A percentile compares a stretch with the other conserved stretches of the same genome.
Conservation (phyloP, 1,284 basidiomycete species). For the Limonomyces culmigenus region DNA sequence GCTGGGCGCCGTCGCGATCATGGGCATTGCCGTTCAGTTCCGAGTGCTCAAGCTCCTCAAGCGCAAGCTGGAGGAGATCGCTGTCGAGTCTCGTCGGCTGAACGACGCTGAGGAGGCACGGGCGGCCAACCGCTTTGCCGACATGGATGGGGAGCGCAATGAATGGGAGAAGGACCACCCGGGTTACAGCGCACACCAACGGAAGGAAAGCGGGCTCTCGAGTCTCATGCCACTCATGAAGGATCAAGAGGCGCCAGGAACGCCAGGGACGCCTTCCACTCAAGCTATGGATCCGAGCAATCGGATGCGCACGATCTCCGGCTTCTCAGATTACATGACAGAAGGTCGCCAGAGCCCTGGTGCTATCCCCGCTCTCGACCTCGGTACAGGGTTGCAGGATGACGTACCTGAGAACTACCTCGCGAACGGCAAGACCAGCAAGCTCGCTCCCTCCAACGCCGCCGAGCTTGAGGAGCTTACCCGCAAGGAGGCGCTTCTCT, state of each 20-base stretch:
- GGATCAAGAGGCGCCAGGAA: slow-evolving; percentile 14
- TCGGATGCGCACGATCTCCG: slow-evolving; percentile 41
- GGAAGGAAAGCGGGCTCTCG: slow-evolving; percentile 45
- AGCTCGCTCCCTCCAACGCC: slow-evolving; percentile 9
- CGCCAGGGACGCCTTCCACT: slow-evolving; percentile 23
- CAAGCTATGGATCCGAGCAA: slow-evolving; percentile 32
- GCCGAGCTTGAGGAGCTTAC: slow-evolving; percentile 38
- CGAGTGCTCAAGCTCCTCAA: slow-evolving; percentile 70
- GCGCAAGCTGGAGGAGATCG: slow-evolving; percentile 63
- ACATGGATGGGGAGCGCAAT: slow-evolving; percentile 53
- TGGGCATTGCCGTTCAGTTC: slow-evolving; percentile 83
- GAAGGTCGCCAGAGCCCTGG: slow-evolving; percentile 34
- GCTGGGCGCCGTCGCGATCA: slow-evolving; percentile 62
- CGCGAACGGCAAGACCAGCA: slow-evolving; percentile 11
- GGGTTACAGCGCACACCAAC: slow-evolving; percentile 34
- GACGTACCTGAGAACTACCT: slow-evolving; percentile 59
- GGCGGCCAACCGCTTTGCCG: slow-evolving; percentile 57
- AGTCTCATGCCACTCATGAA: slow-evolving; percentile 14
- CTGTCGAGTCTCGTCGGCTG: slow-evolving; percentile 54
- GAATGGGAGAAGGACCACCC: slow-evolving; percentile 84
- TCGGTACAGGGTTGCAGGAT: slow-evolving; percentile 53
- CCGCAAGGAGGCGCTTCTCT: slow-evolving; percentile 50
- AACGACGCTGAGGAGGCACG: slow-evolving; percentile 64
- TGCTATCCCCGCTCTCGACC: slow-evolving; percentile 54
- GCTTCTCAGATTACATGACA: slow-evolving; percentile 55